Base-by-base conservation (phyloP, 2,329 filamentous ascomycete genomes). In the Sphaerostilbella broomeana region DNA sequence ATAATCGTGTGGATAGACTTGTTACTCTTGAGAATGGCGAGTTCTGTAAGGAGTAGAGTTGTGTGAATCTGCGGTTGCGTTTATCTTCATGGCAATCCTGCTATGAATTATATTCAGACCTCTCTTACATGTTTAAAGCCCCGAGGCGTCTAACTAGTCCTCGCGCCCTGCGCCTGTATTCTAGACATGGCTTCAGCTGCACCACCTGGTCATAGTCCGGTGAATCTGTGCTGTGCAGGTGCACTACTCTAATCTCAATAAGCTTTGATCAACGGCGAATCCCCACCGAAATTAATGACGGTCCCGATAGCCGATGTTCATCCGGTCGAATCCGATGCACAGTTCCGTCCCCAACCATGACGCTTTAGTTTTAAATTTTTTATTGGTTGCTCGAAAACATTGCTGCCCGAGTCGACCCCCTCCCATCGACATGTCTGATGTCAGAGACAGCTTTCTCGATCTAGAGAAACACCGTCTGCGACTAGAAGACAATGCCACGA, bases 391-490 rank as follows among this genome's bases (percentile, higher is more conserved):
- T n/a, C n/a, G 12, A 7, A 10, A 7, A 16, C 9, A 18, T 29
- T 29, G 19, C 31, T 25, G 15, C n/a, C n/a, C 2, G 30, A 11
- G 9, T 29, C 22, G 16, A 20, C 27, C 21, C 18, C 22, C 31
- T n/a, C 33, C 22, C 25, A n/a, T 22, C 51, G 48, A 41, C 35
- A 73, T 73, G 69, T 52, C 62, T 19, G 43, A 56, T 29, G 50
- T 52, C 35, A 65, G 61, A 48, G 70, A 76, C 49, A 72, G 71
- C 38, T 71, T 88, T 35, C 65, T 76, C 30, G 75, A 81, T 53
- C 73, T 94, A 28, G 87, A 94, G 60, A 75, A 75, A 45, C 85
- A 90, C 55, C 77, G 86, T 12, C 68, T 75, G 49, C 73, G 80
- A 45, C 79, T 97, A 6, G 86, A 95, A 60, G 74, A 79, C 25